Evolutionary conservation across 768 basidiomycete species (phyloP).

Genomic region (Mycena capillaripes): DNA sequence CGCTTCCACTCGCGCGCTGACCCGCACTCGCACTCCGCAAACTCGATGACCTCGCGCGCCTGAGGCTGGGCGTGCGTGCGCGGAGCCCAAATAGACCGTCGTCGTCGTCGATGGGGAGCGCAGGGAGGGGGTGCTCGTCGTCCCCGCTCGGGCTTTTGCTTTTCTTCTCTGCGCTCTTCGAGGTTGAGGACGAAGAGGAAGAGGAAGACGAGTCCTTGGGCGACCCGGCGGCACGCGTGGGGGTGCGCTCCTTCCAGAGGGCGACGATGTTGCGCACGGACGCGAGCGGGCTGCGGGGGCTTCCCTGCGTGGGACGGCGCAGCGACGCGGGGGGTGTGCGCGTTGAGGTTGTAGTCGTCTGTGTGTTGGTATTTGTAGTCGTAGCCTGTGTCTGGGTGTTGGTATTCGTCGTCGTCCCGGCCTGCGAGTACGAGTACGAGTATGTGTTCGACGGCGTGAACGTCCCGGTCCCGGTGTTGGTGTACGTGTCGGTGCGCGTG

Average conservation of each 20-base stretch:
- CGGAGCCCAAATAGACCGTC: slow-evolving; percentile 59
- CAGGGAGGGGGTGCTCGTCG: slow-evolving; percentile 27
- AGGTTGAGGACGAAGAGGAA: slow-evolving; percentile 31
- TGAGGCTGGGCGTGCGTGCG: slow-evolving; percentile 3
- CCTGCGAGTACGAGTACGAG: slow-evolving; percentile 42
- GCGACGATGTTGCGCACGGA: slow-evolving; percentile 86
- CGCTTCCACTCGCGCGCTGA: not conserved
- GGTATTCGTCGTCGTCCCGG: slow-evolving; percentile 31
- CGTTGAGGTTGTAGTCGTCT: slow-evolving; percentile 56
- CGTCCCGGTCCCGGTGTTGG: slow-evolving; percentile 46
- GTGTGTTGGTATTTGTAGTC: slow-evolving; percentile 43
- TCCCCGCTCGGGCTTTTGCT: slow-evolving; percentile 6
- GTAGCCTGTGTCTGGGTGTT: slow-evolving; percentile 46
- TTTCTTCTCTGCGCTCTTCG: not conserved
- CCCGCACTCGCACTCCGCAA: not conserved
- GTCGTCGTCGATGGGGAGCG: slow-evolving; percentile 35
- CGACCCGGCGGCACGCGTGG: slow-evolving; percentile 48
- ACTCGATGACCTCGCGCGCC: not conserved
- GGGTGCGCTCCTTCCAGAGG: slow-evolving; percentile 85
- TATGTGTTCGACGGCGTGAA: slow-evolving; percentile 46
- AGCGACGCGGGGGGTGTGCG: slow-evolving; percentile 70
- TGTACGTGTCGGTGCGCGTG: slow-evolving; percentile 41
- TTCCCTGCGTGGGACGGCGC: slow-evolving; percentile 70
- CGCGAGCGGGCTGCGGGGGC: slow-evolving; percentile 78
- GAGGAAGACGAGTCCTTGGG: slow-evolving; percentile 49